Conservation (phyloP, 306 rosid genomes). For the Dalbergia cultrata region DNA sequence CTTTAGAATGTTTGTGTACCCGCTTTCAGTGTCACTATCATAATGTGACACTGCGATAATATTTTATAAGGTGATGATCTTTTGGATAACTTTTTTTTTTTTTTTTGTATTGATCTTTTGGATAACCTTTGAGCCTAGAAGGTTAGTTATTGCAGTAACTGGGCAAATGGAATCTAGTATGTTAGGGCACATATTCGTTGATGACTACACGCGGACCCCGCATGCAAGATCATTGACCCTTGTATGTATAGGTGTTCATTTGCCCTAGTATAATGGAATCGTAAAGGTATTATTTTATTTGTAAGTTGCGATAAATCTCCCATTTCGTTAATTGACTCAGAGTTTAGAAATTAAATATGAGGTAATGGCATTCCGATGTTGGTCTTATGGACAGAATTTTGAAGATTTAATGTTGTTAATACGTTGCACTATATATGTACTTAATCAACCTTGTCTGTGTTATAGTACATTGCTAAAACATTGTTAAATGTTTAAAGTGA, state of each 20-base stretch:
- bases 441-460: constrained; percentile 11
- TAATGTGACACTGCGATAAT: constrained; percentile 24
- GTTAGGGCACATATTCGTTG: constrained; percentile 32
- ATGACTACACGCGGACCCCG: constrained; percentile 42
- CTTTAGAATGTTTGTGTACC: constrained; percentile 46
- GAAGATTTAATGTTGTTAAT: constrained; percentile 6
- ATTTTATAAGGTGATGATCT: constrained; percentile 38
- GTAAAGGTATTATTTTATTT: constrained; percentile 31
- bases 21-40: constrained; percentile 53
- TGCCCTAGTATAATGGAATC: constrained; percentile 8
- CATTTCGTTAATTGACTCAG: background rate
- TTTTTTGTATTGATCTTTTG: constrained; percentile 41
- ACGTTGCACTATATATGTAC: background rate
- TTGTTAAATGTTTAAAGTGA: background rate
- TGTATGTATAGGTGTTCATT: background rate
- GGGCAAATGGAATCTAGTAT: constrained; percentile 45
- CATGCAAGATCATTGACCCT: constrained; percentile 38
- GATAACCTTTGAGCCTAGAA: constrained; percentile 37
- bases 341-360: background rate
- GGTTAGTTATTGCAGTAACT: constrained; percentile 12
- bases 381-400: constrained; percentile 26
- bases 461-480: background rate
- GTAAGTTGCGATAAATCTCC: background rate
- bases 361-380: background rate
- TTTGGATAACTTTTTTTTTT: constrained; percentile 40